These are phyloP conservation scores for Metahyphopichia silvanorum DNA, from an alignment of 805 yeast species.

Conservation along the genomic window DNA sequence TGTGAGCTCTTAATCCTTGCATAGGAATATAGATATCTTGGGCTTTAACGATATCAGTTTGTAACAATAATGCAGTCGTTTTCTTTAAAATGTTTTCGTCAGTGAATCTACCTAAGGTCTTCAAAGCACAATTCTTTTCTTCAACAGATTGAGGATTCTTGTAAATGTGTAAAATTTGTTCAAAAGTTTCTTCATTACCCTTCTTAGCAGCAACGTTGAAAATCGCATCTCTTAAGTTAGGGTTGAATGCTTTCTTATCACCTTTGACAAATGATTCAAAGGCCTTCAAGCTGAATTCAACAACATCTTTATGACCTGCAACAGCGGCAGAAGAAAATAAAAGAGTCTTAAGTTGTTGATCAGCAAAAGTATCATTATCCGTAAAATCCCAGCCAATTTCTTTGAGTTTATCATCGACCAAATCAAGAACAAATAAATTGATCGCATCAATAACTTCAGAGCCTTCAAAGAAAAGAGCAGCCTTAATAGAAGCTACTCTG, in stretches of 20 bases:
- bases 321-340: slow-evolving; percentile 60
- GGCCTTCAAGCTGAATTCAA: slow-evolving; percentile 44
- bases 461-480: slow-evolving; percentile 56
- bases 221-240: slow-evolving; percentile 66
- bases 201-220: slow-evolving; percentile 62
- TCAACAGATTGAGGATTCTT: slow-evolving; percentile 57
- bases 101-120: slow-evolving; percentile 63
- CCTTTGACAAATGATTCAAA: slow-evolving; percentile 59
- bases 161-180: slow-evolving; percentile 59
- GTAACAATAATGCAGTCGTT: slow-evolving; percentile 54
- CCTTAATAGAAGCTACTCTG: slow-evolving; percentile 45
- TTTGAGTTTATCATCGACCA: slow-evolving; percentile 52
- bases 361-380: slow-evolving; percentile 52
- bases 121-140: slow-evolving; percentile 68
- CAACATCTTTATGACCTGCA: slow-evolving; percentile 46
- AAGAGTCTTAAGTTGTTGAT: slow-evolving; percentile 63
- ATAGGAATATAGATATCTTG: slow-evolving; percentile 81
- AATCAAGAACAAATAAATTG: slow-evolving; percentile 48
- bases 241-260: slow-evolving; percentile 66
- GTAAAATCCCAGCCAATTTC: slow-evolving; percentile 65
- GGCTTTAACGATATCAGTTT: slow-evolving; percentile 52
- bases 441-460: slow-evolving; percentile 46
- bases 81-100: slow-evolving; percentile 50
- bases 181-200: slow-evolving; percentile 63
- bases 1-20: slow-evolving; percentile 63